phyloP scores from a whole-genome alignment of 495 filamentous ascomycete species.

The Articulospora tetracladia region DNA sequence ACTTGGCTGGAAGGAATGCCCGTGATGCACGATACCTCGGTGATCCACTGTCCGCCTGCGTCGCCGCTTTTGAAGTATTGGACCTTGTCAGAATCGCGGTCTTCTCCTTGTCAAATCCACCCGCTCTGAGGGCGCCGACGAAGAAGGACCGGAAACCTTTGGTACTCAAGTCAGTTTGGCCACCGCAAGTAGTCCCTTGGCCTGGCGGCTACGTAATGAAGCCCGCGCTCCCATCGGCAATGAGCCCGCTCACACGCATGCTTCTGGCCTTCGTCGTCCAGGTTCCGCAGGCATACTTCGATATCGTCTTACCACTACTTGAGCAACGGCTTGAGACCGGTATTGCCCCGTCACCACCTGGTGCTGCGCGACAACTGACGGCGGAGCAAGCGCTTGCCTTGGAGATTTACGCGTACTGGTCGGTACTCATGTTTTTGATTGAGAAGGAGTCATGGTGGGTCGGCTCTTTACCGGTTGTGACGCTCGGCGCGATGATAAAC shows the following conservation, averaged over 20 bases:
- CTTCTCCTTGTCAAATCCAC: constrained; percentile 3
- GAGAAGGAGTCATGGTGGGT: constrained; percentile 14
- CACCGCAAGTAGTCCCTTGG: constrained; percentile 8
- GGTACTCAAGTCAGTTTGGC: no score
- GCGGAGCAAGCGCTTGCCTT: constrained; percentile 10
- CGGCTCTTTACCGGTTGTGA: constrained; percentile 6
- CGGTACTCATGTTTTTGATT: constrained; percentile 13
- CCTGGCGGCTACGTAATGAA: constrained; percentile 4
- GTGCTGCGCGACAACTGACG: background rate
- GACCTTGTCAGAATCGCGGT: background rate
- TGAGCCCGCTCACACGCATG: background rate
- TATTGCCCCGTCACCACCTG: background rate
- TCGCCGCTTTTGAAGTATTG: constrained; percentile 3
- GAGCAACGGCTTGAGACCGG: constrained; percentile 5
- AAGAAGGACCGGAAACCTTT: constrained; percentile 1
- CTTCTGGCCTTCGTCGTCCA: constrained; percentile 12
- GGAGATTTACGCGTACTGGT: constrained; percentile 13
- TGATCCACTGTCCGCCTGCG: constrained; percentile 9
- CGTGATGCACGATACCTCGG: background rate
- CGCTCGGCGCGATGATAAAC: constrained; percentile 8
- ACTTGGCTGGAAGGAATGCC: no score
- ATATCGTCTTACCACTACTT: constrained; percentile 8
- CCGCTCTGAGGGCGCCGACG: background rate
- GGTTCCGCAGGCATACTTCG: constrained; percentile 9
- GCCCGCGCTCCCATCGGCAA: background rate